Base-by-base conservation (phyloP, 257 asterid genomes). In the Solanum bulbocastanum region DNA sequence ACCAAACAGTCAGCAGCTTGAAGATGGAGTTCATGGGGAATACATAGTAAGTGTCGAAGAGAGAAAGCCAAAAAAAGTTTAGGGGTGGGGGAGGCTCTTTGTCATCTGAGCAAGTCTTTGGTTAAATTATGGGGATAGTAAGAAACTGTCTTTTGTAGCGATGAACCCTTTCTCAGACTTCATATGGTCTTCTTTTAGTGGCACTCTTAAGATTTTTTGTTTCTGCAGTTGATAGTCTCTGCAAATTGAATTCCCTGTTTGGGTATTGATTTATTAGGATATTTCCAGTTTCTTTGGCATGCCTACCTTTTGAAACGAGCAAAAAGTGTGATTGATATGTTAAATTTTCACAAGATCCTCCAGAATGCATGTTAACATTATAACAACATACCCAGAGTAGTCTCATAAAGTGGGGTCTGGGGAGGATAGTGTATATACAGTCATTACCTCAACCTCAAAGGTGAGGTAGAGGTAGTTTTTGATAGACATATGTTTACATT, bases 1-100 rank as follows among this genome's bases (percentile, higher is more conserved):
- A 93, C 94, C 92, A 95, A 94, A 72, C 88, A 86, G 88, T 85
- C 95, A 15, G 87, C 96, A 3, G 94, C 96, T 90, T 94, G 89
- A 93, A 27, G 52, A 65, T 16, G 16, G 56, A 32, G 32, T 40
- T 86, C 25, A 18, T 14, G 49, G 62, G n/a, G 83, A 44, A 72
- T 32, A 23, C 72, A 12, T 49, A 86, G 76, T 33, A 86, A 69
- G 82, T 23, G 23, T 86, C 49, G 16, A n/a, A 46, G 14, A 49
- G 49, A 7, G 33, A 30, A 46, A 16, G 30, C 36, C 44, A 14
- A 42, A 25, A 25, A 16, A 0, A 18, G 9, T 12, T 18, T 30
- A 1, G 40, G 66, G 65, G 36, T 25, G 35, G 7, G 83, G 18
- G n/a, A 52, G 65, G 18, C 69, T 46, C 60, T 86, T 44, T 23